Evolutionary conservation across 1,284 basidiomycete species (phyloP).

Genomic region (Melampsora americana): DNA sequence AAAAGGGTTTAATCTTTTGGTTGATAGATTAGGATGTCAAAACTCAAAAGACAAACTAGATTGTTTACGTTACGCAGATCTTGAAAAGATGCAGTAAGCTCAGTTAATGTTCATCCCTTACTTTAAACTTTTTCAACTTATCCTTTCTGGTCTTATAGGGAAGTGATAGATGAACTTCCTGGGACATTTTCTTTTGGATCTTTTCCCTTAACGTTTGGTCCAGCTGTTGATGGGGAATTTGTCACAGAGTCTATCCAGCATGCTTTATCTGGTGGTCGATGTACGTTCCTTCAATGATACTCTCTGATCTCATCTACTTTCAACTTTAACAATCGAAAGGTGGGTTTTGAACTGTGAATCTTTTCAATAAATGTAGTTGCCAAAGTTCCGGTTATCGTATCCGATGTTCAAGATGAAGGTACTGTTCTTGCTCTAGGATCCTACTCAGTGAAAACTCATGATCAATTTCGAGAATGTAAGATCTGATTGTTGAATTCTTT

Average conservation of each 20-base stretch:
- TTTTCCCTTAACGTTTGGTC: slow-evolving; percentile 26
- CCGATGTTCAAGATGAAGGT: slow-evolving; percentile 26
- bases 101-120: background rate
- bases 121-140: background rate
- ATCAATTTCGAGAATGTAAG: slow-evolving; percentile 23
- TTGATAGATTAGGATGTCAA: slow-evolving; percentile 1
- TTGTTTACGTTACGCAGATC: slow-evolving; percentile 23
- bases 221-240: slow-evolving; percentile 28
- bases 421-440: slow-evolving; percentile 23
- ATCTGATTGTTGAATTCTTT: too few species aligned
- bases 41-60: slow-evolving; percentile 14
- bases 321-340: too few species aligned
- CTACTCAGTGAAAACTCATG: slow-evolving; percentile 9
- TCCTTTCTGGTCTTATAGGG: slow-evolving; percentile 3
- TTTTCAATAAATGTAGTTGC: slow-evolving; percentile 14
- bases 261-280: slow-evolving; percentile 19
- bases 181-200: slow-evolving; percentile 30
- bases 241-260: slow-evolving; percentile 21
- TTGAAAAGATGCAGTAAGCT: slow-evolving; percentile 25
- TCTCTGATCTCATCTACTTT: background rate
- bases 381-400: slow-evolving; percentile 18
- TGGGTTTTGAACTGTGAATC: too few species aligned
- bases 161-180: slow-evolving; percentile 17
- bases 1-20: slow-evolving; percentile 15
- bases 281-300: slow-evolving; percentile 7